Base-by-base conservation (phyloP, 2,329 filamentous ascomycete species). In the Dactylellina drechsleri region DNA sequence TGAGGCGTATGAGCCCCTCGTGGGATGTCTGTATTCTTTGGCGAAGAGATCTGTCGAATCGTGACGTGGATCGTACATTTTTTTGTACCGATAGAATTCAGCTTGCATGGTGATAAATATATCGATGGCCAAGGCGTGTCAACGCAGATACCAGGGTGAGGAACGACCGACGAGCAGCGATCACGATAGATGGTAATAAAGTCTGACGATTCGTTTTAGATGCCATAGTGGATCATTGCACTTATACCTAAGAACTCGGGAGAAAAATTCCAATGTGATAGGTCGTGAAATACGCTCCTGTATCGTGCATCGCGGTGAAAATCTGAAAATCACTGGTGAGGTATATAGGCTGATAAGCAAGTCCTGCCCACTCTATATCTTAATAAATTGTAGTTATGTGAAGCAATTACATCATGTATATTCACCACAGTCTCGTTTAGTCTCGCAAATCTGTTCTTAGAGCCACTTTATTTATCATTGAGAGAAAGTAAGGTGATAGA, bases 31-130 rank as follows among this genome's bases (percentile, higher is more conserved):
- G 49, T 65, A 65, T 16, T 54, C 18, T 12, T 53, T 54, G 7
- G 67, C 53, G 50, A 74, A 74, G 7, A 66, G 52, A 57, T 60
- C 61, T 26, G 61, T 66, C 43, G 61, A 61, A 58, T 74, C 61
- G 12, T 49, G 31, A 18, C 56, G 23, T 13, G 61, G 68, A 28
- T 74, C 49, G 57, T 61, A 74, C 12, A 58, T 15, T 15, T 40
- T 40, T 10, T 59, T 54, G 56, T 62, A 59, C 10, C 49, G 41
- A n/a, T 52, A 43, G 26, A 66, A 50, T 50, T 74, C 61, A 12
- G 26, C 61, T 62, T 74, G 61, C 68, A 74, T 73, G 41, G 47
- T 56, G 50, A 18, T n/a, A 45, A n/a, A 15, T 36, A 56, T 56
- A 40, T 13, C 26, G 18, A 4, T 28, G 8, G 23, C 10, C 12